phyloP scores from a whole-genome alignment of 2,329 filamentous ascomycete genomes.

The Calonectria hongkongensis region DNA sequence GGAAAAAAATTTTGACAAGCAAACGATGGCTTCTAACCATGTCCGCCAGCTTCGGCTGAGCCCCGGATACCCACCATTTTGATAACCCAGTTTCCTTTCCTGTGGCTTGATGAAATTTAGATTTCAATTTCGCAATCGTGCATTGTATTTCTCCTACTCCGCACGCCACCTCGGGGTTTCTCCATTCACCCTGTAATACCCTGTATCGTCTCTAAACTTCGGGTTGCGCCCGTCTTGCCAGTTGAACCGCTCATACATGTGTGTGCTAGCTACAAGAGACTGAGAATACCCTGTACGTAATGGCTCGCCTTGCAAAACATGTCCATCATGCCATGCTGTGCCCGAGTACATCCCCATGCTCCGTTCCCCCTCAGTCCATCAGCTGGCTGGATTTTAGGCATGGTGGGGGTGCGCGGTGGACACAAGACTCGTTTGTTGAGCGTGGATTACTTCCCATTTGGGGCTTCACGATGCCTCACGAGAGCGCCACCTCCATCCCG shows the following conservation, averaged over 20 bases:
- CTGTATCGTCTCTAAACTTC: slow-evolving; percentile 27
- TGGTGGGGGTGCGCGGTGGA: slow-evolving; percentile 44
- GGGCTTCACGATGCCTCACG: slow-evolving; percentile 54
- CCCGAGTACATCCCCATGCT: slow-evolving; percentile 42
- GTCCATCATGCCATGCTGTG: slow-evolving; percentile 51
- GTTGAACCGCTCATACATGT: slow-evolving; percentile 10
- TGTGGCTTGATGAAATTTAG: slow-evolving; percentile 35
- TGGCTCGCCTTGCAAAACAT: slow-evolving; percentile 45
- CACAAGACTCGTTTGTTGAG: slow-evolving; percentile 40
- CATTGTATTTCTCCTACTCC: slow-evolving; percentile 36
- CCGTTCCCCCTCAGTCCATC: slow-evolving; percentile 49
- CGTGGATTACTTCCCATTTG: slow-evolving; percentile 44
- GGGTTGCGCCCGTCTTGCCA: slow-evolving; percentile 12
- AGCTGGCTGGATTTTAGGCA: slow-evolving; percentile 43
- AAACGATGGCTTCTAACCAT: slow-evolving; percentile 18
- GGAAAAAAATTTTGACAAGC: slow-evolving; percentile 14
- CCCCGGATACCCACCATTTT: slow-evolving; percentile 21
- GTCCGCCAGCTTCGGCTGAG: slow-evolving; percentile 36
- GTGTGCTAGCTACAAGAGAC: slow-evolving; percentile 30
- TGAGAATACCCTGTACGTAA: slow-evolving; percentile 50
- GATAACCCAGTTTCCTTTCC: slow-evolving; percentile 25
- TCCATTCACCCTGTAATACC: slow-evolving; percentile 26
- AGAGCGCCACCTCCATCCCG: slow-evolving; percentile 39
- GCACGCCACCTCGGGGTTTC: slow-evolving; percentile 30
- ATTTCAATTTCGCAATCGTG: slow-evolving; percentile 30